Evolutionary conservation across 2,329 filamentous ascomycete species (phyloP), one percentile per base, ranked within the genome.

Genomic region (Helminthosporium solani): DNA sequence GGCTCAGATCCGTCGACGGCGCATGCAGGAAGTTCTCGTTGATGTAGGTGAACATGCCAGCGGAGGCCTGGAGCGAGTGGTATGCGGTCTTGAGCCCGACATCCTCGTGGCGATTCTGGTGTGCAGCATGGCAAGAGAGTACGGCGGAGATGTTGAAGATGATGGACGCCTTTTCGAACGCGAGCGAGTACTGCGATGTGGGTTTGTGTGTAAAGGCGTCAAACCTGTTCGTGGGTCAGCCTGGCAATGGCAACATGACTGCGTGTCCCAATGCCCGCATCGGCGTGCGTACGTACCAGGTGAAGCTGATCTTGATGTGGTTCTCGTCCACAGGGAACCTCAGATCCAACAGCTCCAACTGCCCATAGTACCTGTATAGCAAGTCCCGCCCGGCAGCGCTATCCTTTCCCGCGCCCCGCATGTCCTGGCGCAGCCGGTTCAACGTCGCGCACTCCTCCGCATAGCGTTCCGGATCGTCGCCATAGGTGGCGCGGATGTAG

Each of bases 21-120:
- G 94, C 94, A 64, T 99, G 94, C 28, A 99, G 77, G 68, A 99
- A 99, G 74, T 99, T 99, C 74, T 99, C 94, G 72, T 99, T 99
- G 75, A 99, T 99, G 65, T 99, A 99, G 42, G 92, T 97, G 71
- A 97, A 99, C 94, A 99, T 99, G 75, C 94, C 94, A 8, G 94
- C 94, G 7, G 92, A 91, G 33, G 94, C 94, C 71, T 99, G 94
- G 75, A 97, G 97, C 16, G 91, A 96, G 71, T 99, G 92, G 68
- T 97, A 99, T 15, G 94, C 90, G 12, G 90, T 92, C 75, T 99
- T 99, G 67, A 97, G 81, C 27, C 92, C 92, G 5, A 87, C 81
- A 65, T 99, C 94, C 67, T 97, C 91, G 54, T 88, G 87, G 40
- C 94, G 85, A 58, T 94, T 91, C 73, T 99, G 95, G 65, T 88